Conservation (phyloP, 2,329 filamentous ascomycete genomes). For the Fusarium torreyae region DNA sequence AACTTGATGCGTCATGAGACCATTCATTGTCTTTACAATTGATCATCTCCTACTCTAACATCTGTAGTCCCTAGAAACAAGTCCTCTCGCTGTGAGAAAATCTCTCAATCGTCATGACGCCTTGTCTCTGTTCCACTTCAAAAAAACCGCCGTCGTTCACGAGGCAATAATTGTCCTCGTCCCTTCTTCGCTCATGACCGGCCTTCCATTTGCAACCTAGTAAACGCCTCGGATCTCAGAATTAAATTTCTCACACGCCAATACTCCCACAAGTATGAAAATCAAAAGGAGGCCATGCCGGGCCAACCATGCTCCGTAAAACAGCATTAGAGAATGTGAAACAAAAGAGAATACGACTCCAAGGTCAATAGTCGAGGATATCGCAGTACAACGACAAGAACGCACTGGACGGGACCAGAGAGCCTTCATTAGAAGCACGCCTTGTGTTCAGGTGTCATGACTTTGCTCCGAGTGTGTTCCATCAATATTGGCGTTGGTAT, state of each 20-base stretch:
- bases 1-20: slow-evolving; percentile 14
- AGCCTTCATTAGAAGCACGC: slow-evolving; percentile 1
- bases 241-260: slow-evolving; percentile 42
- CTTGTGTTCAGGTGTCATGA: background rate
- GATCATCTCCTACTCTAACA: slow-evolving; percentile 46
- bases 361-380: slow-evolving; percentile 6
- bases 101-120: slow-evolving; percentile 18
- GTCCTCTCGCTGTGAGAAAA: slow-evolving; percentile 7
- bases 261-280: slow-evolving; percentile 42
- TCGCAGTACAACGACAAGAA: slow-evolving; percentile 4
- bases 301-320: slow-evolving; percentile 38
- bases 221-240: slow-evolving; percentile 36
- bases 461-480: background rate
- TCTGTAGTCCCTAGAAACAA: slow-evolving; percentile 25
- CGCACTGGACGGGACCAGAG: background rate
- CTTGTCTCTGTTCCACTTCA: slow-evolving; percentile 12
- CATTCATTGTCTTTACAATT: slow-evolving; percentile 38
- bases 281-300: slow-evolving; percentile 34
- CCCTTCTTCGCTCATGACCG: slow-evolving; percentile 28
- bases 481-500: background rate
- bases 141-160: slow-evolving; percentile 14
- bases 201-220: slow-evolving; percentile 22
- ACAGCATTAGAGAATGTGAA: slow-evolving; percentile 28
- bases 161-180: slow-evolving; percentile 10
- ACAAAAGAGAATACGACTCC: slow-evolving; percentile 24